Percentiles rank a stretch among this genome's conserved stretches.
Conservation (phyloP, 768 basidiomycete species). For the Epithele typhae region DNA sequence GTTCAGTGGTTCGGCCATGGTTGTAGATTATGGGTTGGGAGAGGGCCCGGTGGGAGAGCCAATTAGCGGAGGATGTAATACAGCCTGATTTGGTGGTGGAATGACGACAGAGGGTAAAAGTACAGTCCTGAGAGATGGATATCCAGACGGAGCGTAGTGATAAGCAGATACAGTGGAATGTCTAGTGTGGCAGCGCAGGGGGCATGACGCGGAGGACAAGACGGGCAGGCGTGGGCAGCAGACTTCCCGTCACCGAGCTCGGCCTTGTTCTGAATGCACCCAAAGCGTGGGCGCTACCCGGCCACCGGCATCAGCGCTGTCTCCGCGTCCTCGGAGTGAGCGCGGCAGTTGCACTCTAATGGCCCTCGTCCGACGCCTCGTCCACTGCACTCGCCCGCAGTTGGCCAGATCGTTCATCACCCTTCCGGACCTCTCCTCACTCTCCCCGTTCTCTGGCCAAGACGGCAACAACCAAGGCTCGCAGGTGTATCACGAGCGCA, state of each 20-base stretch:
- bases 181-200: conserved; percentile 5
- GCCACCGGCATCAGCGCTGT: too few species aligned
- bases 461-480: conserved; percentile 31
- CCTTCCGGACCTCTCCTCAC: conserved; percentile 44
- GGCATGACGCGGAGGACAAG: conserved; percentile 2
- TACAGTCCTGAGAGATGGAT: too few species aligned
- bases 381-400: neutral
- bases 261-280: too few species aligned
- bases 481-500: conserved; percentile 77
- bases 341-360: conserved; percentile 8
- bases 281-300: too few species aligned
- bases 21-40: neutral
- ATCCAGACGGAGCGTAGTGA: too few species aligned
- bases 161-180: conserved; percentile 9
- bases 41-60: too few species aligned
- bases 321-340: too few species aligned
- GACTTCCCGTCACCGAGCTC: too few species aligned
- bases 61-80: conserved; percentile 4
- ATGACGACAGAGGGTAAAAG: conserved; percentile 2
- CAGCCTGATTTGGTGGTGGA: neutral
- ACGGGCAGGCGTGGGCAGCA: too few species aligned
- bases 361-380: conserved; percentile 15
- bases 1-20: conserved; percentile 7
- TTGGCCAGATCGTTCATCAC: conserved; percentile 23
- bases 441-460: conserved; percentile 34